Conservation (phyloP, 768 basidiomycete species). For the Termitomyces sp. region DNA sequence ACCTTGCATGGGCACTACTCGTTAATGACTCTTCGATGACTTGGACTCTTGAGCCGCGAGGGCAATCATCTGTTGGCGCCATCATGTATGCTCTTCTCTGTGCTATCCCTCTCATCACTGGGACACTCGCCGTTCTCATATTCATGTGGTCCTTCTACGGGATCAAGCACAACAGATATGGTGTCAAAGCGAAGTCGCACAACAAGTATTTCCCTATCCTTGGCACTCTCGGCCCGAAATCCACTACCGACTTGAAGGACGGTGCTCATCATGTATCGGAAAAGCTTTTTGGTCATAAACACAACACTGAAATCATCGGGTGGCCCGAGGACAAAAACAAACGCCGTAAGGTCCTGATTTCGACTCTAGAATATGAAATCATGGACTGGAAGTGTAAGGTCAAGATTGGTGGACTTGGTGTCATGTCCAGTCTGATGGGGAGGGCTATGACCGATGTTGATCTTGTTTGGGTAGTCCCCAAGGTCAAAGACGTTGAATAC, state of each 20-base stretch:
- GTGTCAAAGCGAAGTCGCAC: constrained; percentile 66
- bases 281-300: constrained; percentile 67
- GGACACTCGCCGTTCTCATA: constrained; percentile 70
- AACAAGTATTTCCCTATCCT: constrained; percentile 89
- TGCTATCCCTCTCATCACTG: constrained; percentile 81
- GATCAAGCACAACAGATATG: constrained; percentile 91
- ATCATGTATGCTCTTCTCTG: constrained; percentile 85
- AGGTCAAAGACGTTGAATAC: constrained; percentile 93
- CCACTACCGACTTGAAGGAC: constrained; percentile 69
- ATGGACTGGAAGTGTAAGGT: constrained; percentile 98
- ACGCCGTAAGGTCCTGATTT: constrained; percentile 84
- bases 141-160: constrained; percentile 98
- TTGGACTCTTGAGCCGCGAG: constrained; percentile 80
- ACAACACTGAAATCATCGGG: constrained; percentile 75
- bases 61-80: constrained; percentile 73
- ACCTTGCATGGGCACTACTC: constrained; percentile 81
- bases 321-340: constrained; percentile 95
- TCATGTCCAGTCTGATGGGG: constrained; percentile 97
- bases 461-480: constrained; percentile 89
- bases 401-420: constrained; percentile 96
- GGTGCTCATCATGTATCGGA: constrained; percentile 51
- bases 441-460: constrained; percentile 98
- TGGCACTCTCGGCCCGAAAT: constrained; percentile 57
- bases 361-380: constrained; percentile 94
- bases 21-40: constrained; percentile 73